Conservation (phyloP, 1,284 basidiomycete species). For the Abortiporus biennis region DNA sequence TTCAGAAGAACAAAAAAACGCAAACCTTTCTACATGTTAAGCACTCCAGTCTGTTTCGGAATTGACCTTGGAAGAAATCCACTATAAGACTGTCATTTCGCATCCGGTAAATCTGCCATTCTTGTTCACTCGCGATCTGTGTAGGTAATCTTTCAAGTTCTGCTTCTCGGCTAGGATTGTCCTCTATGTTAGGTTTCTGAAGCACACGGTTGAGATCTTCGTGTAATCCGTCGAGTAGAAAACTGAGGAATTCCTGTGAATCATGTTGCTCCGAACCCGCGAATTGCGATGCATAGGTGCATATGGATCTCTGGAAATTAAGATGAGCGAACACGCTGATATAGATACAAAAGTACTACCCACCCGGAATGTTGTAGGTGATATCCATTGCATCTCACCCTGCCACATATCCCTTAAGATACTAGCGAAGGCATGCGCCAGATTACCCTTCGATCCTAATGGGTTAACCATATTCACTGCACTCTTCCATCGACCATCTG, state of each 20-base stretch:
- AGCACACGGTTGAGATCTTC: slow-evolving; percentile 93
- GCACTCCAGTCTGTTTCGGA: slow-evolving; percentile 87
- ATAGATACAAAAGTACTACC: slow-evolving; percentile 22
- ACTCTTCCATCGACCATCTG: slow-evolving; percentile 83
- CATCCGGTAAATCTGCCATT: slow-evolving; percentile 89
- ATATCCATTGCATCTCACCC: slow-evolving; percentile 79
- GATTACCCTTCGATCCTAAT: slow-evolving; percentile 82
- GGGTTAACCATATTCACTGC: slow-evolving; percentile 88
- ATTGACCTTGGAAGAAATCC: slow-evolving; percentile 97
- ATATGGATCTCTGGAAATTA: slow-evolving; percentile 67
- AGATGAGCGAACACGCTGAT: neutral
- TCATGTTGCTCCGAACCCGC: slow-evolving; percentile 93
- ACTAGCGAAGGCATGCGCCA: slow-evolving; percentile 81
- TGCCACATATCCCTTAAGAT: slow-evolving; percentile 88
- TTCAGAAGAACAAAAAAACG: neutral
- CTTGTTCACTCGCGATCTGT: slow-evolving; percentile 88
- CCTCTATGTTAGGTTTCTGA: slow-evolving; percentile 65
- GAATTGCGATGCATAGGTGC: slow-evolving; percentile 83
- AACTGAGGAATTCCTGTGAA: slow-evolving; percentile 94
- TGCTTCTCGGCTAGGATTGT: slow-evolving; percentile 82
- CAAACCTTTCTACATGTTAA: slow-evolving; percentile 84
- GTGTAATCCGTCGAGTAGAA: slow-evolving; percentile 92
- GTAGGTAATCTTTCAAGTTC: slow-evolving; percentile 84
- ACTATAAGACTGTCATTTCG: slow-evolving; percentile 94
- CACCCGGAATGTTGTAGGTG: slow-evolving; percentile 85